Evolutionary conservation across 306 rosid species (phyloP).

Genomic region (Pterocarpus macrocarpus): DNA sequence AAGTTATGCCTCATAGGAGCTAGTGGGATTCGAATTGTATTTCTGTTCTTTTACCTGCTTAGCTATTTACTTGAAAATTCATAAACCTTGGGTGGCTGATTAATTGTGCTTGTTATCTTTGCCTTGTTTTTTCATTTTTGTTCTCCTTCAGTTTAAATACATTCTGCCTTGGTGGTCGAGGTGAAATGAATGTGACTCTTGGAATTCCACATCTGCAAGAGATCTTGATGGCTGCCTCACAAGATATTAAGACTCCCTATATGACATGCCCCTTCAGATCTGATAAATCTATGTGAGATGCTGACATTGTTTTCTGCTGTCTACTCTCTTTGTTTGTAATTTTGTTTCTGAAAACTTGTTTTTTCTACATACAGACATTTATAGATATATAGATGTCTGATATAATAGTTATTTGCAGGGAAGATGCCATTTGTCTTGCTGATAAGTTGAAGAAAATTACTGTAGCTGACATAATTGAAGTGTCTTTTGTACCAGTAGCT

Average conservation of each 20-base stretch:
- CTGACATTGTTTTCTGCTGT: conserved; percentile 37
- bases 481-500: conserved; percentile 65
- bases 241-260: conserved; percentile 80
- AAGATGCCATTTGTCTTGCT: conserved; percentile 69
- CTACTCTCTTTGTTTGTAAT: not conserved
- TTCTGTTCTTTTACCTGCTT: conserved; percentile 14
- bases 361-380: not conserved
- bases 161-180: conserved; percentile 94
- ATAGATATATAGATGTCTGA: conserved; percentile 19
- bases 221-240: conserved; percentile 84
- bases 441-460: conserved; percentile 84
- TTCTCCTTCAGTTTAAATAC: conserved; percentile 78
- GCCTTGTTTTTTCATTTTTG: not conserved
- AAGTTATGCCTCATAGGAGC: not conserved
- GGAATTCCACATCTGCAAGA: conserved; percentile 97
- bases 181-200: conserved; percentile 98
- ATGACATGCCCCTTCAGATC: conserved; percentile 89
- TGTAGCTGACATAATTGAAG: conserved; percentile 86
- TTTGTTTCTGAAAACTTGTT: conserved; percentile 11
- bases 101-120: not conserved
- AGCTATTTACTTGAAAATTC: conserved; percentile 20
- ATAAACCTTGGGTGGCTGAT: not conserved
- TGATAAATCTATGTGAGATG: conserved; percentile 72
- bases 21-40: conserved; percentile 9
- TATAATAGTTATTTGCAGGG: conserved; percentile 61